A percentile compares a stretch with the other conserved stretches of the same genome.
Conservation (phyloP, 148 eudicot species). For the Agrostemma githago region DNA sequence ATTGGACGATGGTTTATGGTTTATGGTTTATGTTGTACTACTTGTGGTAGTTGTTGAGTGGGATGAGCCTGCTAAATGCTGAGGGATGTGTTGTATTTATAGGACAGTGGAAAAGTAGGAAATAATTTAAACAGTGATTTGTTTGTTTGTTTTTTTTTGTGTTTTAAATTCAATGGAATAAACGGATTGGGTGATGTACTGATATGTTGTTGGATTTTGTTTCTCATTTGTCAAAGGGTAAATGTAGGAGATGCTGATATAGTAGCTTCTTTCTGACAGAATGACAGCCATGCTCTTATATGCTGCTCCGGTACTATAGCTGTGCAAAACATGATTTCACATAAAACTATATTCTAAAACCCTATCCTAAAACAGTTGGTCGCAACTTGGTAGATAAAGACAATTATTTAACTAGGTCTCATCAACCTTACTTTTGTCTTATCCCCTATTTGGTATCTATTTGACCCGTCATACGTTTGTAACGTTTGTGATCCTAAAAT, state of each 20-base stretch:
- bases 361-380: too few species aligned
- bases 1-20: slow-evolving; percentile 1
- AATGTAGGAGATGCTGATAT: background rate
- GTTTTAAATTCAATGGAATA: slow-evolving; percentile 6
- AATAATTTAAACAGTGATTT: background rate
- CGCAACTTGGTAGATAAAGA: too few species aligned
- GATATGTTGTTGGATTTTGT: slow-evolving; percentile 13
- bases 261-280: too few species aligned
- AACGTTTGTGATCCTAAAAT: too few species aligned
- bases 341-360: too few species aligned
- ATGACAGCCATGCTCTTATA: too few species aligned
- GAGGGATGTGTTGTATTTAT: slow-evolving; percentile 21
- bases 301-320: too few species aligned
- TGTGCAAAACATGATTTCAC: too few species aligned
- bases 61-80: background rate
- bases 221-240: slow-evolving; percentile 4
- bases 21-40: slow-evolving; percentile 1
- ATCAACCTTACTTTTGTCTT: too few species aligned
- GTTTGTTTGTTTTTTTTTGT: background rate
- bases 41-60: background rate
- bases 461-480: too few species aligned
- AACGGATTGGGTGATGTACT: slow-evolving; percentile 10
- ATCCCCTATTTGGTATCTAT: too few species aligned
- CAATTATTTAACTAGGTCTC: too few species aligned
- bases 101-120: slow-evolving; percentile 9